Percentiles rank a stretch among this genome's conserved stretches.
These are phyloP conservation scores for Mallotus japonicus DNA, from an alignment of 441 rosid genomes.

Conservation along the genomic window DNA sequence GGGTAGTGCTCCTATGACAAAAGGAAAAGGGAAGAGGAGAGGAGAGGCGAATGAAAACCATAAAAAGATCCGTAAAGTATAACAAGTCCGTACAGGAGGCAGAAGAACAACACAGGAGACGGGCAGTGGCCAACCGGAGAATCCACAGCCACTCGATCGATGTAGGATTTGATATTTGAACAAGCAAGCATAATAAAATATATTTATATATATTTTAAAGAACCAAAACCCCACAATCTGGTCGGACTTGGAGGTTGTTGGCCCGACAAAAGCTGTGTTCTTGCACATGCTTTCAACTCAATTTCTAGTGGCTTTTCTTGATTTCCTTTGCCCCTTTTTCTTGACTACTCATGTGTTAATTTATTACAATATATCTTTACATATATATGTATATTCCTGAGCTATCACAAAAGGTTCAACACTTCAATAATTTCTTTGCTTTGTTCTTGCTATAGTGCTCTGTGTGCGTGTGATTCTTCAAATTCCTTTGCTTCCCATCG, in stretches of 20 bases:
- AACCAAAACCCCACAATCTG: conserved; percentile 39
- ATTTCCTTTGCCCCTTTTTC: not conserved
- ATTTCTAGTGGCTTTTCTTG: conserved; percentile 2
- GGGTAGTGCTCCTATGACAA: too few relatives aligned
- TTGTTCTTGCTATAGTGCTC: not conserved
- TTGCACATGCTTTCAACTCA: conserved; percentile 49
- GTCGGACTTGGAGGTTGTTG: conserved; percentile 63
- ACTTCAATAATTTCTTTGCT: not conserved
- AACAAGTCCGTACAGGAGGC: conserved; percentile 31
- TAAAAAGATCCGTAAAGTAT: conserved; percentile 10
- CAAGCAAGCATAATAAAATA: not conserved
- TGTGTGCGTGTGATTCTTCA: not conserved
- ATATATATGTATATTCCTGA: not conserved
- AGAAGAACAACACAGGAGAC: not conserved
- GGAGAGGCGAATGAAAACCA: too few relatives aligned
- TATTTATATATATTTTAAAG: not conserved
- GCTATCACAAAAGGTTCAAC: not conserved
- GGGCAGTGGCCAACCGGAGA: conserved; percentile 24
- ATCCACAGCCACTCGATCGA: conserved; percentile 28
- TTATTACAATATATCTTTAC: not conserved
- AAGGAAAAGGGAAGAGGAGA: too few relatives aligned
- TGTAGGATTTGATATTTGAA: not conserved
- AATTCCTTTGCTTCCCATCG: not conserved
- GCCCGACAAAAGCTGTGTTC: conserved; percentile 63
- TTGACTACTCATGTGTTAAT: not conserved